phyloP scores from a whole-genome alignment of 257 asterid species.

The Linderniella brevidens region DNA sequence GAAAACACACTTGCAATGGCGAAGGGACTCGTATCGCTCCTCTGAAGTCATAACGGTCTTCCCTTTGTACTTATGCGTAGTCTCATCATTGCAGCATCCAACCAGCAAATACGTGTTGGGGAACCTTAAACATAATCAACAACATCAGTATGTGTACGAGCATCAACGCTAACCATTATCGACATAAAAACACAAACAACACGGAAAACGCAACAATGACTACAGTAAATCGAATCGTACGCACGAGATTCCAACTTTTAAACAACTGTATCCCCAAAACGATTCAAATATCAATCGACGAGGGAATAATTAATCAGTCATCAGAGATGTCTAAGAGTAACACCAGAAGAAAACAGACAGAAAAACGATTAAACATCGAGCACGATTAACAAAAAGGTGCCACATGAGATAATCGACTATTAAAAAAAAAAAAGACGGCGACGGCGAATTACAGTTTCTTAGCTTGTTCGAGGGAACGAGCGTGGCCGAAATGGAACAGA shows the following conservation, averaged over 20 bases:
- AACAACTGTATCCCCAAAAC: too few relatives aligned
- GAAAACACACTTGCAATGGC: slow-evolving; percentile 74
- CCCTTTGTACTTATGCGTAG: slow-evolving; percentile 82
- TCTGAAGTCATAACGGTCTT: slow-evolving; percentile 78
- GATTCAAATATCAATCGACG: too few relatives aligned
- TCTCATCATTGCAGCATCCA: slow-evolving; percentile 86
- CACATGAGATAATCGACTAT: too few relatives aligned
- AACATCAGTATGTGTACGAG: too few relatives aligned
- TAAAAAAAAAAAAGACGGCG: too few relatives aligned
- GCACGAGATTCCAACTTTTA: too few relatives aligned
- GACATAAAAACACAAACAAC: not conserved
- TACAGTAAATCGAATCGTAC: too few relatives aligned
- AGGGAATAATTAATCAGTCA: too few relatives aligned
- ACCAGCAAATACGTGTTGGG: slow-evolving; percentile 73
- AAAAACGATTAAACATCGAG: not conserved
- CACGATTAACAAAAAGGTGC: not conserved
- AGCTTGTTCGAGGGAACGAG: slow-evolving; percentile 97
- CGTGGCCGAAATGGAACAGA: slow-evolving; percentile 98
- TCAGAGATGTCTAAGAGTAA: too few relatives aligned
- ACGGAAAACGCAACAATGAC: too few relatives aligned
- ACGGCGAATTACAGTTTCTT: slow-evolving; percentile 33
- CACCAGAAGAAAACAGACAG: not conserved
- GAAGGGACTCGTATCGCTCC: slow-evolving; percentile 91
- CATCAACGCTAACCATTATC: not conserved
- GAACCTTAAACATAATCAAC: slow-evolving; percentile 41